Evolutionary conservation across 805 yeast genomes (phyloP).

Genomic region (Wickerhamiella parazyma): DNA sequence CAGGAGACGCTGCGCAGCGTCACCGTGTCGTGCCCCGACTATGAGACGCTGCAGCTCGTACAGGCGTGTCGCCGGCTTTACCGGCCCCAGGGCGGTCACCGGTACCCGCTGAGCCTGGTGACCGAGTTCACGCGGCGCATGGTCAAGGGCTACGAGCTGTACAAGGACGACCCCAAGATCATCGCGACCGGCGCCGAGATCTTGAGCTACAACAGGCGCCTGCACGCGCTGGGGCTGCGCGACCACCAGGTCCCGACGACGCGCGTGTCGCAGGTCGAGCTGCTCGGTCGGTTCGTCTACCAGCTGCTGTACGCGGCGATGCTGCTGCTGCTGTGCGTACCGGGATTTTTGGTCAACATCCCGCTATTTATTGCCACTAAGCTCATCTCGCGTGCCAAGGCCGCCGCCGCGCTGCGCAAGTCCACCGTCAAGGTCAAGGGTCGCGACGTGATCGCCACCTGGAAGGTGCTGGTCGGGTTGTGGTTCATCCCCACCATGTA

Average conservation of each 20-base stretch:
- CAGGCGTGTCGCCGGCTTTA: constrained; percentile 88
- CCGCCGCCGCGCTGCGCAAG: constrained; percentile 63
- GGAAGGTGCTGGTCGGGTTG: constrained; percentile 86
- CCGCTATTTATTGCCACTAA: constrained; percentile 80
- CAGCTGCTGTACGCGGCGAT: constrained; percentile 45
- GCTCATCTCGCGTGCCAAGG: constrained; percentile 57
- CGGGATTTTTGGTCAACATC: constrained; percentile 76
- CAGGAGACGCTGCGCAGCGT: constrained; percentile 68
- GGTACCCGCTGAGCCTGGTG: constrained; percentile 65
- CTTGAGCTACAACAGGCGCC: constrained; percentile 49
- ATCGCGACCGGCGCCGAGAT: constrained; percentile 49
- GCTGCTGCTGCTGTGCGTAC: constrained; percentile 54
- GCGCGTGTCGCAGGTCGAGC: constrained; percentile 34
- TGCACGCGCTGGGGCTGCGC: constrained; percentile 47
- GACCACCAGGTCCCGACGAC: constrained; percentile 65
- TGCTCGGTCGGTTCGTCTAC: constrained; percentile 35
- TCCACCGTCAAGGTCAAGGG: constrained; percentile 87
- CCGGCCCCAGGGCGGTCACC: constrained; percentile 39
- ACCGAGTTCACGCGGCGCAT: constrained; percentile 86
- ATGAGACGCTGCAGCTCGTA: constrained; percentile 74
- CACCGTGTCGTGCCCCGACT: constrained; percentile 79
- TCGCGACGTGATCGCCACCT: constrained; percentile 88
- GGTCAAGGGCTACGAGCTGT: constrained; percentile 66
- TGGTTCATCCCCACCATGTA: constrained; percentile 82
- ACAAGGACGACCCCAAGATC: constrained; percentile 55